A percentile compares a stretch with the other conserved stretches of the same genome.
phyloP scores from a whole-genome alignment of 2,329 filamentous ascomycete genomes.

The Verticillium alfalfae region DNA sequence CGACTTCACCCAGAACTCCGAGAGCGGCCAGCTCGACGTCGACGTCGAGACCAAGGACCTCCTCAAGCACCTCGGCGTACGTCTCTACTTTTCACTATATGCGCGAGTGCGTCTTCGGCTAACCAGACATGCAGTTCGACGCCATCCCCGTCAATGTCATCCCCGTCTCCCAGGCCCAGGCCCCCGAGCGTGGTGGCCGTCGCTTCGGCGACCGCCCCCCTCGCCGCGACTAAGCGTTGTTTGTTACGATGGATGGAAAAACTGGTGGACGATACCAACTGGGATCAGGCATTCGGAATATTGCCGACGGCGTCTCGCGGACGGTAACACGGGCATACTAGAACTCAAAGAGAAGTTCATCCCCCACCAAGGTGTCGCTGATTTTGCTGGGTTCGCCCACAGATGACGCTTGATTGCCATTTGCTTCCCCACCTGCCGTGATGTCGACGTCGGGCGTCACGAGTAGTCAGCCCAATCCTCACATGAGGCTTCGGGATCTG shows the following conservation, averaged over 20 bases:
- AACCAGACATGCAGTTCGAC: conserved; percentile 66
- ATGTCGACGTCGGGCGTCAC: not conserved
- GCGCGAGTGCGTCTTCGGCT: not conserved
- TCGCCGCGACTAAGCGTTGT: conserved; percentile 35
- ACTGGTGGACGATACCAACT: conserved; percentile 9
- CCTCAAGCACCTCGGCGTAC: conserved; percentile 96
- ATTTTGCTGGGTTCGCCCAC: conserved; percentile 54
- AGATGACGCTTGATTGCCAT: conserved; percentile 94
- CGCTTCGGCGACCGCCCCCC: conserved; percentile 65
- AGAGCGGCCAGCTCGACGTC: conserved; percentile 89
- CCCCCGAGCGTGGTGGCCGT: conserved; percentile 70
- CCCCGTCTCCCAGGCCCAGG: conserved; percentile 82
- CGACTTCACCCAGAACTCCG: conserved; percentile 92
- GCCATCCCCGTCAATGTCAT: conserved; percentile 95
- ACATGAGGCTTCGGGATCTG: no score
- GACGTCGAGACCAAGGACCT: conserved; percentile 98
- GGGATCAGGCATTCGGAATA: conserved; percentile 37
- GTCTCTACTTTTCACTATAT: conserved; percentile 33
- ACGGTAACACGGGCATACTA: conserved; percentile 53
- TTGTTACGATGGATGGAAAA: conserved; percentile 1
- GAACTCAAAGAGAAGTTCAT: conserved; percentile 56
- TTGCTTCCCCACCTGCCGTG: conserved; percentile 20
- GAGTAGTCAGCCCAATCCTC: no score
- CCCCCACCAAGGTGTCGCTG: conserved; percentile 80
- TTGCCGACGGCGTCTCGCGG: conserved; percentile 51